phyloP scores from a whole-genome alignment of 768 basidiomycete genomes.

The Dioszegia hungarica region DNA sequence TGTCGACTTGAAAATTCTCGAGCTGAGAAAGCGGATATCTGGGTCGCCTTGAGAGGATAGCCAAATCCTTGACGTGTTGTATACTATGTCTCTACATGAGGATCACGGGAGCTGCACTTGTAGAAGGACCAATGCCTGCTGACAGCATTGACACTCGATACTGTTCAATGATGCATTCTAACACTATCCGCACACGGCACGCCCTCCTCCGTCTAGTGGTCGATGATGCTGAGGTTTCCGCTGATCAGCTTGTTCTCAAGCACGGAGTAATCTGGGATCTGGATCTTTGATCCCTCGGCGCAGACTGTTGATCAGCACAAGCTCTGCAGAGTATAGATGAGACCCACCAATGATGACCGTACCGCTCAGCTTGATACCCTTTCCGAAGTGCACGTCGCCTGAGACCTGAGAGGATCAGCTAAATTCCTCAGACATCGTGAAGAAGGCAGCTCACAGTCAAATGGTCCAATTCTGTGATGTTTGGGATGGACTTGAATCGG shows the following conservation, averaged over 20 bases:
- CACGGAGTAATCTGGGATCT: slow-evolving; percentile 56
- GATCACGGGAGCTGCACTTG: no score
- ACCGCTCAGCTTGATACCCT: slow-evolving; percentile 67
- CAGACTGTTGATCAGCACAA: slow-evolving; percentile 36
- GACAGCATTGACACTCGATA: no score
- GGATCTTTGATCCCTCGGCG: slow-evolving; percentile 74
- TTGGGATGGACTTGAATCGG: slow-evolving; percentile 89
- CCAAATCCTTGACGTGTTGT: neutral
- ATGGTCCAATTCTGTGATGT: slow-evolving; percentile 86
- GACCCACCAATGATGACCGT: slow-evolving; percentile 75
- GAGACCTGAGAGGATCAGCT: slow-evolving; percentile 46
- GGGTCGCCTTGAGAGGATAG: neutral
- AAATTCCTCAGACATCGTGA: neutral
- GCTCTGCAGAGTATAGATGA: neutral
- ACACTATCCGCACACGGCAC: neutral
- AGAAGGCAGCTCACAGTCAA: slow-evolving; percentile 60
- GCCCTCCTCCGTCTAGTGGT: slow-evolving; percentile 43
- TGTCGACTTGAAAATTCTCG: slow-evolving; percentile 28
- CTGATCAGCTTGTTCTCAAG: slow-evolving; percentile 59
- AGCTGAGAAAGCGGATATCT: slow-evolving; percentile 24
- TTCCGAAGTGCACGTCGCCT: slow-evolving; percentile 85
- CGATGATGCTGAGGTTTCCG: slow-evolving; percentile 77
- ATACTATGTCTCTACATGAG: no score
- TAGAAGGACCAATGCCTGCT: no score
- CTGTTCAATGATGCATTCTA: neutral